These are phyloP conservation scores for Sarocladium oryzae DNA, from an alignment of 2,329 filamentous ascomycete genomes.

Conservation along the genomic window DNA sequence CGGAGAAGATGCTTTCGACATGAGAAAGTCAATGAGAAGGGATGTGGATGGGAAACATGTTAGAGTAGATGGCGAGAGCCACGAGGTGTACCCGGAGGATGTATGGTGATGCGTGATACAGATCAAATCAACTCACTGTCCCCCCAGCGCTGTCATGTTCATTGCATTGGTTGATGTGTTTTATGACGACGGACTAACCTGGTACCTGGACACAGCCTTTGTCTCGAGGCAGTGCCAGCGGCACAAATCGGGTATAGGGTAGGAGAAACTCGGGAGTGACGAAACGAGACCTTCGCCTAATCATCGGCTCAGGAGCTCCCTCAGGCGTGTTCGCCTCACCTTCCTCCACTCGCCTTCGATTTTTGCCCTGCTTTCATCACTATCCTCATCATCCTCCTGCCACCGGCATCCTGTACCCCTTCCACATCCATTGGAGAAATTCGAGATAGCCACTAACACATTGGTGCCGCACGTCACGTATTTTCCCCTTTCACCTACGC, in stretches of 20 bases:
- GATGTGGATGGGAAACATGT: conserved; percentile 73
- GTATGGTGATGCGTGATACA: conserved; percentile 56
- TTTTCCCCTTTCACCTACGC: neutral
- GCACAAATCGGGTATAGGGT: too few relatives aligned
- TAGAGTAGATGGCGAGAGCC: conserved; percentile 71
- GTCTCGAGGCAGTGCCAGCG: too few relatives aligned
- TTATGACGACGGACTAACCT: too few relatives aligned
- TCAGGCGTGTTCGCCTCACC: conserved; percentile 5
- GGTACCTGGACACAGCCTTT: too few relatives aligned
- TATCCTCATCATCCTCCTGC: neutral
- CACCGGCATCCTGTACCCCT: neutral
- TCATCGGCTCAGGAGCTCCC: conserved; percentile 16
- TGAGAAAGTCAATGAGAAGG: conserved; percentile 84
- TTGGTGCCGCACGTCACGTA: conserved; percentile 7
- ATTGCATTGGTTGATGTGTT: too few relatives aligned
- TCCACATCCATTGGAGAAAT: neutral
- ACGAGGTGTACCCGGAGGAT: conserved; percentile 73
- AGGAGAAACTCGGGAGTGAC: too few relatives aligned
- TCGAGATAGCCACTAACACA: neutral
- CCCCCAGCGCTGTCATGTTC: too few relatives aligned
- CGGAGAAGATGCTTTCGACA: conserved; percentile 89
- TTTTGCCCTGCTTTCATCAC: conserved; percentile 7
- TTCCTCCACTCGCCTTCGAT: neutral
- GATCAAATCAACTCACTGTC: neutral
- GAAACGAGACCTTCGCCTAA: conserved; percentile 16